Evolutionary conservation across 352 stramenopile genomes (phyloP).

Genomic region (Pythium biforme): DNA sequence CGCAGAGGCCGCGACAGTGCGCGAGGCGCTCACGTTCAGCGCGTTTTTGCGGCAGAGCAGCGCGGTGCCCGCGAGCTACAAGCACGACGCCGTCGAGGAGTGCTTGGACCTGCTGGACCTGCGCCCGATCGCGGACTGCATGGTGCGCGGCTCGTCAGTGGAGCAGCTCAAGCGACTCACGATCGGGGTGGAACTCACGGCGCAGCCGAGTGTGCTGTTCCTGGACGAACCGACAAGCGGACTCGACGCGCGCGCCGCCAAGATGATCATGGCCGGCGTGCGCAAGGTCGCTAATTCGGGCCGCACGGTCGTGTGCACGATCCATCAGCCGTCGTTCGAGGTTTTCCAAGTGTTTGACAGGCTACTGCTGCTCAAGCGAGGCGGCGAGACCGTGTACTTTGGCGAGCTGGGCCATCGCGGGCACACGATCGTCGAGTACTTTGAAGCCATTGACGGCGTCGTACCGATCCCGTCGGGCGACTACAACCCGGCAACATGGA

Average conservation of each 20-base stretch:
- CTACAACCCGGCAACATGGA: constrained; percentile 75
- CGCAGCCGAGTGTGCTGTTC: constrained; percentile 86
- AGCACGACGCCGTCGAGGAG: constrained; percentile 56
- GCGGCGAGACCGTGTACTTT: constrained; percentile 63
- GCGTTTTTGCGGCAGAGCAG: constrained; percentile 76
- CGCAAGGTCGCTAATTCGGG: constrained; percentile 83
- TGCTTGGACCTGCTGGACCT: constrained; percentile 55
- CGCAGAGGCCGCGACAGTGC: constrained; percentile 85
- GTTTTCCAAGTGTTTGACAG: constrained; percentile 91
- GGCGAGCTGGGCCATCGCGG: constrained; percentile 37
- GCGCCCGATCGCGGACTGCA: constrained; percentile 55
- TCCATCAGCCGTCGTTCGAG: constrained; percentile 87
- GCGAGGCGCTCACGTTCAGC: constrained; percentile 92
- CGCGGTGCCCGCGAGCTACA: constrained; percentile 38
- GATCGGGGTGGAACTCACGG: constrained; percentile 91
- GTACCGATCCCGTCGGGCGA: constrained; percentile 44
- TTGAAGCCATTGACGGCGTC: constrained; percentile 65
- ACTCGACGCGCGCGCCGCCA: constrained; percentile 83
- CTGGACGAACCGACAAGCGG: constrained; percentile 90
- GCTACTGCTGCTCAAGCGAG: constrained; percentile 79
- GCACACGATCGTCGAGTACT: constrained; percentile 47
- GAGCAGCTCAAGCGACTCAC: constrained; percentile 69
- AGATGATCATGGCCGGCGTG: constrained; percentile 87
- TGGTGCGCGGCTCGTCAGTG: constrained; percentile 55
- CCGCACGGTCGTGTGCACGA: constrained; percentile 85